These are phyloP conservation scores for Neoboletus subvelutipes DNA, from an alignment of 768 basidiomycete species.

Conservation along the genomic window DNA sequence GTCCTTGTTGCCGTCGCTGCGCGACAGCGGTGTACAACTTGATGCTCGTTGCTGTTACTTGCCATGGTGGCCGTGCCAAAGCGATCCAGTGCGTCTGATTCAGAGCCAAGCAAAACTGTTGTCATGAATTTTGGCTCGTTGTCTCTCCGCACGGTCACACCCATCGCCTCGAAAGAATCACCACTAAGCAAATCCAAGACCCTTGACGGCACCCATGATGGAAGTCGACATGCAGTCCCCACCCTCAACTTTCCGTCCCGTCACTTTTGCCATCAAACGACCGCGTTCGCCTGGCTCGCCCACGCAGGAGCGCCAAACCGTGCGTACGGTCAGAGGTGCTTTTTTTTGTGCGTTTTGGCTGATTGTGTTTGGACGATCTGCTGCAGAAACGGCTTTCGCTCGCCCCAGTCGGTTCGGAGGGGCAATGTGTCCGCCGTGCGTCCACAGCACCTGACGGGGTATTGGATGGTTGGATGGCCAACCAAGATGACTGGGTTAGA, in stretches of 20 bases:
- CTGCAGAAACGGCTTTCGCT: slow-evolving; percentile 60
- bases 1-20: too few relatives aligned
- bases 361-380: neutral
- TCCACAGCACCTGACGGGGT: slow-evolving; percentile 21
- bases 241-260: slow-evolving; percentile 38
- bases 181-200: neutral
- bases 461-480: slow-evolving; percentile 33
- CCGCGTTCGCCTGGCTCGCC: slow-evolving; percentile 57
- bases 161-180: neutral
- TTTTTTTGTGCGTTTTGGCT: neutral
- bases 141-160: neutral
- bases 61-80: slow-evolving; percentile 13
- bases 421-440: slow-evolving; percentile 31
- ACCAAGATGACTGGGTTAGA: slow-evolving; percentile 73
- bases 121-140: neutral
- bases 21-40: neutral
- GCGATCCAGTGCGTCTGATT: neutral
- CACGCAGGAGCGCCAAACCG: slow-evolving; percentile 54
- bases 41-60: neutral
- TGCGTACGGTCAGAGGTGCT: slow-evolving; percentile 25
- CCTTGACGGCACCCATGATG: slow-evolving; percentile 37
- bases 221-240: slow-evolving; percentile 56
- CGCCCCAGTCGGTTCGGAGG: slow-evolving; percentile 30
- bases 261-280: slow-evolving; percentile 46
- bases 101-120: neutral